Evolutionary conservation across 805 yeast species (phyloP), one percentile per base, ranked within the genome.

Genomic region (Starmerella kuoi): DNA sequence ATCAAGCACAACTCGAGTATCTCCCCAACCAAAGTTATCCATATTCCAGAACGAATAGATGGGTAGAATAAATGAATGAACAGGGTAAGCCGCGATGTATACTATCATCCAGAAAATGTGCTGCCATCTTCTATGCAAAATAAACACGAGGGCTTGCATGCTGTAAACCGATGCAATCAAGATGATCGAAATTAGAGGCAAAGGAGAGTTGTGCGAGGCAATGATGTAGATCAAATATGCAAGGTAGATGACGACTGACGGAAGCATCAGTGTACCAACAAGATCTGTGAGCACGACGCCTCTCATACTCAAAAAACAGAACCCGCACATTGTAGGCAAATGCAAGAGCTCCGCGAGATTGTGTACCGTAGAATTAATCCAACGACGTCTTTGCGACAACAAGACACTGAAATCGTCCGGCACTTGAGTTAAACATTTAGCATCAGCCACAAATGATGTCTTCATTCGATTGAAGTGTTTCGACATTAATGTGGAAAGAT

Each of bases 341-440:
- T 72, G 64, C 31, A 73, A 67, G 50, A 74, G 67, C 60, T 74
- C 80, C 56, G 69, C 62, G 56, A 74, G 68, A 52, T 74, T 74
- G 58, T 74, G 80, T 24, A 74, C 77, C 0, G 80, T 74, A 6
- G 79, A 75, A 56, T 74, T 74, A 54, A 74, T 74, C 80, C 80
- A 74, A 49, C 80, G 73, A 67, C 98, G 80, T 66, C 98, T 77
- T 65, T 88, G 98, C 35, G 93, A 75, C 38, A 88, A 81, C 55
- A 91, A 84, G 55, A 91, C 96, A 14, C 94, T 79, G 37, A 87
- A 70, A 19, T 72, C 69, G 44, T 69, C 74, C 1, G 80, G 80
- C 3, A 73, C 79, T 42, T 70, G 62, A 1, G 80, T 74, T 51
- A 68, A 64, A 54, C 77, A 73, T 23, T 69, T 66, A 3, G 79